Evolutionary conservation across 257 asterid species (phyloP), one percentile per base, ranked within the genome.

Genomic region (Verbascum thapsus): DNA sequence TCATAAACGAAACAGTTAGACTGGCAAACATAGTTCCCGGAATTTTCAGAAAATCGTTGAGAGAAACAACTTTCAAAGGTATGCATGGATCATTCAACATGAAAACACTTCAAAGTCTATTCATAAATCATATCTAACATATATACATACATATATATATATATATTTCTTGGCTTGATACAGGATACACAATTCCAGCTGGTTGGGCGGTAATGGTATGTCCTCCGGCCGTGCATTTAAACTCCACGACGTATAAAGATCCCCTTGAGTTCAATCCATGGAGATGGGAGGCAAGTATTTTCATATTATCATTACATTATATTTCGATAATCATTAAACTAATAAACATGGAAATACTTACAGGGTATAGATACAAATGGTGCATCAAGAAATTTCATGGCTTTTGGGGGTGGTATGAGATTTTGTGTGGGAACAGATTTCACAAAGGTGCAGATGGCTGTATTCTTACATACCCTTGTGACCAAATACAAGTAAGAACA

Each of bases 261-360:
- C 96, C 98, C 51, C 91, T 85, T 18, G 83, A 85, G 11, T 88
- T 91, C 74, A 77, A 91, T 59, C 96, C 98, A 7, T 85, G 91
- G 95, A 80, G 98, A 88, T 91, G 96, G 98, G 72, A 82, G 91
- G 98, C 79, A 62, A 77, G 91, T 60, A 65, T 8, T 35, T 9
- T 42, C 20, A 34, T 9, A 54, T 17, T 17, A 13, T 18, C 6
- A 15, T 10, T 5, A 18, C 17, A 44, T 3, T 51, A 48, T 19
- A 2, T 53, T 34, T 13, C 26, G 15, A 44, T 55, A n/a, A 37
- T 68, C 35, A n/a, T 30, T 50, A 11, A 18, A 18, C 49, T 35
- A 59, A 5, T 55, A 47, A 63, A 58, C 47, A 61, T 20, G 34
- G 35, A 39, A 17, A 38, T 16, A 43, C 22, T 8, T 35, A 34